Evolutionary conservation across 352 stramenopile genomes (phyloP), one percentile per base, ranked within the genome.

Genomic region (Phytopythium montanum): DNA sequence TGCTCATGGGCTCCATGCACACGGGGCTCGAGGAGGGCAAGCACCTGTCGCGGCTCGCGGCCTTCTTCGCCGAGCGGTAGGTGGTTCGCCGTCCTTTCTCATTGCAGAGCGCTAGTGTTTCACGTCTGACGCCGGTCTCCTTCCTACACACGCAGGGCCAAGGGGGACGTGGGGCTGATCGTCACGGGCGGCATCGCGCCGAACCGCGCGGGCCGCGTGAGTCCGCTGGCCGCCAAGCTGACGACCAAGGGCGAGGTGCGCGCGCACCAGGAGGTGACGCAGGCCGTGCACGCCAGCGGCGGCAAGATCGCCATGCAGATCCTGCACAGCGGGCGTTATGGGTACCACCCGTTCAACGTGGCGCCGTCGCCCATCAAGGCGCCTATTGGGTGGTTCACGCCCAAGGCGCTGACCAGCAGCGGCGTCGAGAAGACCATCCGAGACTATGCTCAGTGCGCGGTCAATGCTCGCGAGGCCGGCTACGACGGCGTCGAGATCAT

Each of bases 401-500:
- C 96, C 5, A 75, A 82, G 44, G 95, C 80, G 57, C 61, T 99
- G 12, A 90, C 77, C 2, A 75, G 63, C 28, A 72, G 64, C 5
- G 92, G 90, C n/a, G 81, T 99, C 8, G 56, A 96, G 53, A 55
- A 60, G 6, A 99, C 96, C 2, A 96, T 99, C 57, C 70, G 84
- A 39, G 97, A 99, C 69, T 99, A 97, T 75, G 93, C 90, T 10
- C 77, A 83, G 56, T 95, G 81, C 62, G 90, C 91, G 0, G 79
- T 79, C 26, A 79, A 97, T 26, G 90, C 83, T 9, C 62, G 68
- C 45, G 77, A 97, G 66, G 96, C 94, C 10, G 97, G 97, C 21
- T 99, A 99, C 71, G 96, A 99, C 64, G 97, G 96, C 23, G 96
- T 99, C 1, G 97, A 99, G 81, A 94, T 99, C 59, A 99, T 99